Base-by-base conservation (phyloP, 2,329 filamentous ascomycete genomes). In the Mycosphaerella arachidis region DNA sequence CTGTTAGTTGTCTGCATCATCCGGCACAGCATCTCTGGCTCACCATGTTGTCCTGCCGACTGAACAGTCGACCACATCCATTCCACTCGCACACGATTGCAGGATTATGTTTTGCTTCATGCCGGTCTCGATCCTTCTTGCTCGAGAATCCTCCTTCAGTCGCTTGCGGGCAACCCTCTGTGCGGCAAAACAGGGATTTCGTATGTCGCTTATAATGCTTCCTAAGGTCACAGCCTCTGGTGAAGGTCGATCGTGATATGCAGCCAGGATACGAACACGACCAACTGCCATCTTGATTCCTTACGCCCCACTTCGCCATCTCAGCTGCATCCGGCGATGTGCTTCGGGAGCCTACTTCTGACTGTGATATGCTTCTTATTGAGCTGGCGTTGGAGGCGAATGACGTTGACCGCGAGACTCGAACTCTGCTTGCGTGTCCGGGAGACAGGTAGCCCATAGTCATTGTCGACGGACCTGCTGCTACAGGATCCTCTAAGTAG, bases 181-280 rank as follows among this genome's bases (percentile, higher is more conserved):
- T 77, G 4, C 83, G 81, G 70, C 84, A 86, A 70, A 84, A 86
- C 56, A 86, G 80, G 16, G 82, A 78, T 66, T 86, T 86, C 30
- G 79, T 82, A 70, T 86, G 84, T 13, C 84, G 77, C 68, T 85
- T 85, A 75, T 82, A 85, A 68, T 86, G 84, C 67, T 86, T 86
- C 30, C 84, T 77, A 18, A 86, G 74, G 69, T 86, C 84, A 68
- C 84, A 86, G 33, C 82, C 83, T 48, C 84, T 77, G 7, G 79
- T 81, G 70, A 86, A 86, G 1, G 79, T 73, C 2, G 83, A 81
- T 61, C 79, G 79, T 48, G 83, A 86, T n/a, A 81, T 79, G 71
- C 84, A 86, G 13, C 80, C 81, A 1, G 81, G 82, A 67, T 83
- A 83, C 4, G 79, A 80, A 69, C 84, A 86, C 51, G 80, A 81